Percentiles rank a stretch among this genome's conserved stretches.
Evolutionary conservation across 1,284 basidiomycete species (phyloP).

Genomic region (Malassezia dermatis): DNA sequence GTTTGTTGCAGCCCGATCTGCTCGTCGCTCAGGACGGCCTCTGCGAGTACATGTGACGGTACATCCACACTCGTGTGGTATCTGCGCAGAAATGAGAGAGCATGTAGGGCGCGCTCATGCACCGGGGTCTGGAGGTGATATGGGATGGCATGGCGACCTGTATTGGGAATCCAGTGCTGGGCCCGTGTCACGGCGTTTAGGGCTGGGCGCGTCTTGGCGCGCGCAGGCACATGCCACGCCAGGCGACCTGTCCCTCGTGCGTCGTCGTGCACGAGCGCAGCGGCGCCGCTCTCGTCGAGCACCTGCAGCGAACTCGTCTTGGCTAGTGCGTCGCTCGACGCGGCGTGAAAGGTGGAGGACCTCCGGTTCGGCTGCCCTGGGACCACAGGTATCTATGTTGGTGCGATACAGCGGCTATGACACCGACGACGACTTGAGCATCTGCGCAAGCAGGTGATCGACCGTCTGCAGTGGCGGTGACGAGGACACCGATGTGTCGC

Average conservation of each 20-base stretch:
- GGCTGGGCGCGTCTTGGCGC: background rate
- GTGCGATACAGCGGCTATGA: background rate
- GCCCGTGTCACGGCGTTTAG: background rate
- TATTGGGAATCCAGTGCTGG: slow-evolving; percentile 1
- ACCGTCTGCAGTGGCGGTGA: slow-evolving; percentile 8
- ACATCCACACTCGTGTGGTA: slow-evolving; percentile 15
- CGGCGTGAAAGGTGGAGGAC: background rate
- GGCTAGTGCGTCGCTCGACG: background rate
- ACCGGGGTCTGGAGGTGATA: background rate
- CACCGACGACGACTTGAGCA: slow-evolving; percentile 1
- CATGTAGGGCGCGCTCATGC: slow-evolving; percentile 7
- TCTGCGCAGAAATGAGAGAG: slow-evolving; percentile 1
- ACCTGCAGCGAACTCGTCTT: slow-evolving; percentile 9
- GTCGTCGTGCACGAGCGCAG: background rate
- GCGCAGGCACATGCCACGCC: slow-evolving; percentile 7
- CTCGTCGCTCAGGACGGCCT: slow-evolving; percentile 8
- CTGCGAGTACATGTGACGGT: slow-evolving; percentile 8
- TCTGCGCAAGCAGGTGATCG: slow-evolving; percentile 9
- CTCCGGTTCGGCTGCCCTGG: background rate
- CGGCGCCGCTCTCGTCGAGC: slow-evolving; percentile 10
- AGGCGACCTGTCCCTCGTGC: background rate
- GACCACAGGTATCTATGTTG: background rate
- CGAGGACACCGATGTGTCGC: background rate
- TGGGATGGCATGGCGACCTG: background rate
- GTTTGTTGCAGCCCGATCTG: background rate